Conservation (phyloP, 495 filamentous ascomycete genomes). For the Xylaria acuta region DNA sequence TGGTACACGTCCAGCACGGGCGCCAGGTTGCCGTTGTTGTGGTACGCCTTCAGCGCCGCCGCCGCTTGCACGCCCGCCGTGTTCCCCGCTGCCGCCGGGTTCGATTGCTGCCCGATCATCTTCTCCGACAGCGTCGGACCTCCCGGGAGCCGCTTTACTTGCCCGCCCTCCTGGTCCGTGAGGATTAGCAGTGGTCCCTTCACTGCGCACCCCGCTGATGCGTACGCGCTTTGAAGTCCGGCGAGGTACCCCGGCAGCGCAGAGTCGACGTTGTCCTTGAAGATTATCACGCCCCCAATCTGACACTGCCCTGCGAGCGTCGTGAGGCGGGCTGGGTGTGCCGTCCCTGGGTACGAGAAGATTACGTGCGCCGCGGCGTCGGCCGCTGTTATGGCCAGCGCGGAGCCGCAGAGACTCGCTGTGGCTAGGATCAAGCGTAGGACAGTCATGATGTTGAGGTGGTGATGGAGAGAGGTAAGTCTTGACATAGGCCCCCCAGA, state of each 20-base stretch:
- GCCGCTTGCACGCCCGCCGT: constrained; percentile 40
- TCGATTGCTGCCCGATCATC: constrained; percentile 35
- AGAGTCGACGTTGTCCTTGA: constrained; percentile 44
- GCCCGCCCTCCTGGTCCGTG: constrained; percentile 49
- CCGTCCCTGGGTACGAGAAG: constrained; percentile 44
- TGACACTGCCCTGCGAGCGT: constrained; percentile 41
- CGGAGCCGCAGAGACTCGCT: constrained; percentile 6
- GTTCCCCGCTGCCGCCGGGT: constrained; percentile 35
- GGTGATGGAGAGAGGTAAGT: background rate
- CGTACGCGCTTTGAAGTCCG: constrained; percentile 39
- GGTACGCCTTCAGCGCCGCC: constrained; percentile 29
- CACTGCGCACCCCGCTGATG: constrained; percentile 32
- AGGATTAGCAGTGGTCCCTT: constrained; percentile 44
- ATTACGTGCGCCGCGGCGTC: constrained; percentile 45
- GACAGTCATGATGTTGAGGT: background rate
- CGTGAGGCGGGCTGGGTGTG: constrained; percentile 37
- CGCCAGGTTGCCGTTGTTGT: constrained; percentile 43
- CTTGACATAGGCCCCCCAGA: background rate
- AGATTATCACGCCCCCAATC: constrained; percentile 47
- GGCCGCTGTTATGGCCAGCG: constrained; percentile 22
- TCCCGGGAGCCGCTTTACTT: constrained; percentile 42
- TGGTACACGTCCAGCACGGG: constrained; percentile 45
- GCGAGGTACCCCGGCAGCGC: constrained; percentile 34
- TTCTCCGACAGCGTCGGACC: constrained; percentile 43
- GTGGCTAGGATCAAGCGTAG: background rate